Percentiles rank a stretch among this genome's conserved stretches.
phyloP scores from a whole-genome alignment of 768 basidiomycete genomes.

The Mycena olivaceomarginata region DNA sequence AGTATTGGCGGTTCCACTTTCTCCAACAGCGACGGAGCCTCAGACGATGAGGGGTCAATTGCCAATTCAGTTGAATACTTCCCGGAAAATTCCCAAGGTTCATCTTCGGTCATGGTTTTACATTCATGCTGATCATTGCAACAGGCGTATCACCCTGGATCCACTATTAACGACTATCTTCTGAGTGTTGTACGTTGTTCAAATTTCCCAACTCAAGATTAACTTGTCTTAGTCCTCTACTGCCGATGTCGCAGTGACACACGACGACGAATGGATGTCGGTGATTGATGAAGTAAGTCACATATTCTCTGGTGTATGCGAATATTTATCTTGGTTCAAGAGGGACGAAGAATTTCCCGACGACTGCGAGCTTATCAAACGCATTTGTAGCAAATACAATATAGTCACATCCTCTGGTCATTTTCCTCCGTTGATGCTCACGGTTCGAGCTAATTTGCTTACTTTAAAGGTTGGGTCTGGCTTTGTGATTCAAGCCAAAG shows the following conservation, averaged over 20 bases:
- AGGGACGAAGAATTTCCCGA: slow-evolving; percentile 7
- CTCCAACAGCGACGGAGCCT: too few relatives aligned
- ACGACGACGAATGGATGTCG: slow-evolving; percentile 4
- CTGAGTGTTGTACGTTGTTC: neutral
- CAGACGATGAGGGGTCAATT: too few relatives aligned
- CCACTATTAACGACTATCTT: slow-evolving; percentile 17
- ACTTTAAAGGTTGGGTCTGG: too few relatives aligned
- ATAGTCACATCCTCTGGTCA: neutral
- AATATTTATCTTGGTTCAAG: neutral
- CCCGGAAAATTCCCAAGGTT: too few relatives aligned
- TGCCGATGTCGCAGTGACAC: slow-evolving; percentile 4
- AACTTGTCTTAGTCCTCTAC: neutral
- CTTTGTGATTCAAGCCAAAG: too few relatives aligned
- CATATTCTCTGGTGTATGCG: neutral
- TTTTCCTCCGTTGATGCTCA: too few relatives aligned
- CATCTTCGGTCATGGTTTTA: too few relatives aligned
- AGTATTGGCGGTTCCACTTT: too few relatives aligned
- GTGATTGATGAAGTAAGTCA: slow-evolving; percentile 12
- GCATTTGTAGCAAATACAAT: neutral
- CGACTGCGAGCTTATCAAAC: slow-evolving; percentile 15
- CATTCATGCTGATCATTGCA: neutral
- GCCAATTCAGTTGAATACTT: too few relatives aligned
- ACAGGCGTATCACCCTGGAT: slow-evolving; percentile 20
- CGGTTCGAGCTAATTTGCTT: too few relatives aligned
- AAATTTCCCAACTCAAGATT: neutral